phyloP scores from a whole-genome alignment of 2,329 filamentous ascomycete species.

The Ophiostoma quercus region DNA sequence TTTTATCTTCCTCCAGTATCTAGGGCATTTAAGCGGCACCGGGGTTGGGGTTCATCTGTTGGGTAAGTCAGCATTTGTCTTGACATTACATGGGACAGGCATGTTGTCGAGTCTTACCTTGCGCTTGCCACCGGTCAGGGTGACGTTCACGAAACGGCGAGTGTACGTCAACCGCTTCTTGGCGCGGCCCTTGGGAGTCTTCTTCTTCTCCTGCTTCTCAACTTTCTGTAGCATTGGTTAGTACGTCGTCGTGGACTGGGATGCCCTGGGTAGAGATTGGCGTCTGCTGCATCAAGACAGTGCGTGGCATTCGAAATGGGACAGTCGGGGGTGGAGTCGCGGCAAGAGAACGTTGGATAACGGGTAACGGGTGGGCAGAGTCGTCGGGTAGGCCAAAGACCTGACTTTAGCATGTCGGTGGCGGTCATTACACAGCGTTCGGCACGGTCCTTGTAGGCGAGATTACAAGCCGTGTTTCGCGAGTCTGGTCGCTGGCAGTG shows the following conservation, averaged over 20 bases:
- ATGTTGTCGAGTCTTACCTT: slow-evolving; percentile 56
- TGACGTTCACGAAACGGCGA: slow-evolving; percentile 97
- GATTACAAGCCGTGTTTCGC: neutral
- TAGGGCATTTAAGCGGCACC: slow-evolving; percentile 16
- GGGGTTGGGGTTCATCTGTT: slow-evolving; percentile 20
- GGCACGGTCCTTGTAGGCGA: neutral
- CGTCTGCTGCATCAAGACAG: neutral
- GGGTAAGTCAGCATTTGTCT: neutral
- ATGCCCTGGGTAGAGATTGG: neutral
- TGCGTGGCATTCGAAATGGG: neutral
- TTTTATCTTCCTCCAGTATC: slow-evolving; percentile 9
- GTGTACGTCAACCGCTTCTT: slow-evolving; percentile 97
- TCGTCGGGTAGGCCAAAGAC: neutral
- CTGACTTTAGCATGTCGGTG: neutral
- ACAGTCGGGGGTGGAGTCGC: neutral
- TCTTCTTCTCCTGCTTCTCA: slow-evolving; percentile 91
- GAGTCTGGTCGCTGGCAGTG: neutral
- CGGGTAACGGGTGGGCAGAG: neutral
- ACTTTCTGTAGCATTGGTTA: slow-evolving; percentile 26
- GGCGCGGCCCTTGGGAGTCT: slow-evolving; percentile 89
- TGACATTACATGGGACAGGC: neutral
- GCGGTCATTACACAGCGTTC: neutral
- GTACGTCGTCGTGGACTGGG: slow-evolving; percentile 1
- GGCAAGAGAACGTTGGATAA: neutral
- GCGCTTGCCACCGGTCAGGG: slow-evolving; percentile 86